These are phyloP conservation scores for Torulaspora maleeae DNA, from an alignment of 805 yeast genomes.

Conservation along the genomic window DNA sequence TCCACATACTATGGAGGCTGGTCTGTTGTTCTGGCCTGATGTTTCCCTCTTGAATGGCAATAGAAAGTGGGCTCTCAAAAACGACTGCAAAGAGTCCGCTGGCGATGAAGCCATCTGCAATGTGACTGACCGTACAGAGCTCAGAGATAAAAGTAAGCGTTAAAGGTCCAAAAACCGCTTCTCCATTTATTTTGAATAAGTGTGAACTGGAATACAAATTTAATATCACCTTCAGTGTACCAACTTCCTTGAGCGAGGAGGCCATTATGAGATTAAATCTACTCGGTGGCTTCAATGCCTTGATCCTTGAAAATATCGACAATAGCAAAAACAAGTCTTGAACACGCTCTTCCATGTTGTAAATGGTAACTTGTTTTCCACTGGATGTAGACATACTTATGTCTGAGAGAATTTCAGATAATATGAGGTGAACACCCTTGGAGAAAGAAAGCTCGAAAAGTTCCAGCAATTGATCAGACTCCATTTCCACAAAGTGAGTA, in stretches of 20 bases:
- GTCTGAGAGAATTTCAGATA: conserved; percentile 55
- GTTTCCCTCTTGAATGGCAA: conserved; percentile 60
- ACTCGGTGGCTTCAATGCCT: conserved; percentile 45
- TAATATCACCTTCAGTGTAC: conserved; percentile 57
- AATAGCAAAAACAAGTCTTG: conserved; percentile 64
- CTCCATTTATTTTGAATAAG: conserved; percentile 52
- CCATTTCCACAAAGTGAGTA: conserved; percentile 41
- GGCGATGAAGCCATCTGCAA: conserved; percentile 62
- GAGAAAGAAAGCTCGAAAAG: conserved; percentile 62
- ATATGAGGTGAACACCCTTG: conserved; percentile 56
- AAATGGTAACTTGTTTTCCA: conserved; percentile 34
- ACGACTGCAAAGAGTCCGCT: conserved; percentile 64
- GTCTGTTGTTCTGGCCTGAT: conserved; percentile 49
- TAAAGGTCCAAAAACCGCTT: conserved; percentile 67
- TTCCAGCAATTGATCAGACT: conserved; percentile 49
- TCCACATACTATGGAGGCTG: conserved; percentile 73
- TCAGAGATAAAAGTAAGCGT: conserved; percentile 66
- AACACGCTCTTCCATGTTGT: conserved; percentile 44
- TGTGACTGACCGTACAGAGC: conserved; percentile 51
- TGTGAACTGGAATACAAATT: conserved; percentile 67
- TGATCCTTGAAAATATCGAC: conserved; percentile 57
- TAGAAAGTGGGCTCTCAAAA: conserved; percentile 69
- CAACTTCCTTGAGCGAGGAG: conserved; percentile 49
- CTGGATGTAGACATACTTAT: conserved; percentile 39
- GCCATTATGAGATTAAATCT: conserved; percentile 50